Evolutionary conservation across 768 basidiomycete genomes (phyloP).

Genomic region (Chiua virens): DNA sequence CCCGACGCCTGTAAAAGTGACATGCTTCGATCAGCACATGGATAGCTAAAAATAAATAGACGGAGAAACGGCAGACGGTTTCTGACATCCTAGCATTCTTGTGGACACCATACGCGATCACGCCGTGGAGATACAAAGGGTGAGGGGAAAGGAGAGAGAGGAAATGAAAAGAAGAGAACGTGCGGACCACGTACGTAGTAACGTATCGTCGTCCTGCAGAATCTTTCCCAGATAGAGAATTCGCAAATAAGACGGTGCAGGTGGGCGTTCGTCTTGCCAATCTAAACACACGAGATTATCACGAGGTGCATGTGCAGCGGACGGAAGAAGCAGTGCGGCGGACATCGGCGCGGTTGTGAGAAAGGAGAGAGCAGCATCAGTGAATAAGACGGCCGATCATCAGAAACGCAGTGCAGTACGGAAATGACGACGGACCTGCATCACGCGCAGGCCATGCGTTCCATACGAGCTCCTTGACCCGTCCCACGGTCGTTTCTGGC

Average conservation of each 20-base stretch:
- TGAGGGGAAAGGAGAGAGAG: neutral
- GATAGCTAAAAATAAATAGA: neutral
- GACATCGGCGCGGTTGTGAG: neutral
- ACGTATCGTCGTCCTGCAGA: slow-evolving; percentile 80
- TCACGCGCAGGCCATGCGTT: slow-evolving; percentile 64
- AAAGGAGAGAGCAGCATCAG: neutral
- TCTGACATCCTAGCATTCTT: neutral
- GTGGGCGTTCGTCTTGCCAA: slow-evolving; percentile 78
- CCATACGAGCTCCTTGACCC: slow-evolving; percentile 84
- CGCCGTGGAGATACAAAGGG: neutral
- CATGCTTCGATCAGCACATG: slow-evolving; percentile 7
- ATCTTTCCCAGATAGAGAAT: slow-evolving; percentile 77
- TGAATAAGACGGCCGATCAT: slow-evolving; percentile 10
- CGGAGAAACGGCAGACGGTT: too few species aligned
- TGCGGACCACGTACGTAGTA: slow-evolving; percentile 49
- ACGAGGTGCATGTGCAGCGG: neutral
- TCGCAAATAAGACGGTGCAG: slow-evolving; percentile 73
- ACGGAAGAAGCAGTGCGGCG: neutral
- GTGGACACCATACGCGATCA: neutral
- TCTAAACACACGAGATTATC: slow-evolving; percentile 37
- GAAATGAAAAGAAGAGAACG: neutral
- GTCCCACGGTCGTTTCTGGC: slow-evolving; percentile 68
- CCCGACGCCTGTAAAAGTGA: slow-evolving; percentile 24
- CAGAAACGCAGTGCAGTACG: slow-evolving; percentile 1
- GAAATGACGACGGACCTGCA: slow-evolving; percentile 42